Evolutionary conservation across 2,329 filamentous ascomycete genomes (phyloP), one percentile per base, ranked within the genome.

Genomic region (Dendrostoma leiphaemia): DNA sequence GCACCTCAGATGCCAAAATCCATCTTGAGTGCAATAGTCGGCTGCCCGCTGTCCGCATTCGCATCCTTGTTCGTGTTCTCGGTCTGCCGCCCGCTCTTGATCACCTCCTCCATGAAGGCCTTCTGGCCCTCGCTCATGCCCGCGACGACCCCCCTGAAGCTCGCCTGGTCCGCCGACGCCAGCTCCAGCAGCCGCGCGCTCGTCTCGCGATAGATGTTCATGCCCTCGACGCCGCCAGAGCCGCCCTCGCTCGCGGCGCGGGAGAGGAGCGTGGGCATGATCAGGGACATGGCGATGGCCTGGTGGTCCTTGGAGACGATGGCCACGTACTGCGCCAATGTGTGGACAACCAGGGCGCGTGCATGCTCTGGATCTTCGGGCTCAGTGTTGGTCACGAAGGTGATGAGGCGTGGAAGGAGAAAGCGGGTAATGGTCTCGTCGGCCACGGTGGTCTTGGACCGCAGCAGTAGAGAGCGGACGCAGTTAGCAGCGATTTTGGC

Each of bases 11-110:
- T 73, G 5, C 83, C 84, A 79, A 99, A 97, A 70, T 96, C 81
- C 89, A 97, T 95, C 80, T 95, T 94, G 66, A 99, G 72, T 51
- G 91, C 91, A 78, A 99, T 99, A 59, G 78, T 94, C 12, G 94
- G 94, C 70, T 83, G 84, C 26, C 74, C 80, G 54, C 76, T 73
- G 55, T 73, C 76, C 48, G 71, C 71, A 40, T 71, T 65, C 3
- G 57, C 64, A 51, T 67, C 70, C 62, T 75, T 73, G 63, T 68
- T 73, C 60, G 69, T 65, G 63, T 67, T 65, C 52, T 70, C 69
- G 43, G 66, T 68, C 62, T 79, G 74, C 62, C 82, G 74, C 48
- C 86, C 86, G 23, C 80, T 83, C 69, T 84, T 82, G 57, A 96
- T 83, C 15, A 96, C 86, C 60, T 86, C 85, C 71, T 96, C 93